A percentile compares a stretch with the other conserved stretches of the same genome.
phyloP scores from a whole-genome alignment of 2,329 filamentous ascomycete genomes.

The Colletotrichum liaoningense region DNA sequence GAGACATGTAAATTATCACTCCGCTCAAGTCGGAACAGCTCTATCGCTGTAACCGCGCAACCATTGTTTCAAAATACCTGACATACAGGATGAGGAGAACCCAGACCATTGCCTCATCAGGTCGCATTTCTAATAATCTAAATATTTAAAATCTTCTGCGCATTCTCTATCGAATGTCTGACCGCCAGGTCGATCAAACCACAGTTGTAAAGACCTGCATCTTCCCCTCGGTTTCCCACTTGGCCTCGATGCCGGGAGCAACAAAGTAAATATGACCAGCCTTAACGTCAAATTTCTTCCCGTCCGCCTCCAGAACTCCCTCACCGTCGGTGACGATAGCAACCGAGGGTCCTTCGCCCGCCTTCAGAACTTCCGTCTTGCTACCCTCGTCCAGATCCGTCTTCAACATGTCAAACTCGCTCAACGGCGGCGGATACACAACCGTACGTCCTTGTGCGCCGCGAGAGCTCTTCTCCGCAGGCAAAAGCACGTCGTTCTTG shows the following conservation, averaged over 20 bases:
- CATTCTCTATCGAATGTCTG: neutral
- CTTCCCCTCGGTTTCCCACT: constrained; percentile 44
- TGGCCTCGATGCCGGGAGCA: constrained; percentile 60
- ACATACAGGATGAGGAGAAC: neutral
- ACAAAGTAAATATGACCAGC: constrained; percentile 76
- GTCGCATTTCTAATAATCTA: neutral
- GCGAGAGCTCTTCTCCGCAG: constrained; percentile 44
- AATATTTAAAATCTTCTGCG: neutral
- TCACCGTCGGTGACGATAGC: constrained; percentile 70
- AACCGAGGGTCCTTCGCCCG: constrained; percentile 70
- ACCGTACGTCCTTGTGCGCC: constrained; percentile 70
- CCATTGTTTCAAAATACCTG: neutral
- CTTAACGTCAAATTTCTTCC: constrained; percentile 62
- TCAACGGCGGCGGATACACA: constrained; percentile 74
- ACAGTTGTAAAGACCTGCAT: constrained; percentile 53
- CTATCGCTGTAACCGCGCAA: too few species aligned
- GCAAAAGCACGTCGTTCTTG: constrained; percentile 66
- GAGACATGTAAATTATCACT: too few species aligned
- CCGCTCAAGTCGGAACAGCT: too few species aligned
- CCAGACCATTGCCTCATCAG: neutral
- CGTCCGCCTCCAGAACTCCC: constrained; percentile 66
- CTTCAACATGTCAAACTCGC: constrained; percentile 77
- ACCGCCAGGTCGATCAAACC: neutral
- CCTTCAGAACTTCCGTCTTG: constrained; percentile 67
- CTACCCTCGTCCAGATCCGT: constrained; percentile 67